These are phyloP conservation scores for Sugiyamaella grinbergsii DNA, from an alignment of 1,139 yeast species.

Conservation along the genomic window DNA sequence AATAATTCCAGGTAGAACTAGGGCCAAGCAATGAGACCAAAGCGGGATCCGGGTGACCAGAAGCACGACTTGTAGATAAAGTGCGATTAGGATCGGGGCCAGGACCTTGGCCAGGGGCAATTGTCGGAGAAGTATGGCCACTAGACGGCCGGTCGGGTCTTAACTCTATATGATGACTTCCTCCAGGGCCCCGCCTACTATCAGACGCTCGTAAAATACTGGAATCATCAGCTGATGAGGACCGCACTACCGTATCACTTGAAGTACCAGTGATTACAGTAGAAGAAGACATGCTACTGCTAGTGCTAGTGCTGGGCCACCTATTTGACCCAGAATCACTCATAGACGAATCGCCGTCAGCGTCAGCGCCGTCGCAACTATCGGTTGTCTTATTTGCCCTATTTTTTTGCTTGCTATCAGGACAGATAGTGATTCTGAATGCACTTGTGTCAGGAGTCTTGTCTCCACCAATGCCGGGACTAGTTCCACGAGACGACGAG, in stretches of 20 bases:
- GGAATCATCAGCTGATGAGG: conserved; percentile 1
- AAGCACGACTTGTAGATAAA: neutral
- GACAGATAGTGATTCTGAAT: conserved; percentile 19
- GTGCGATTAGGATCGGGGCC: neutral
- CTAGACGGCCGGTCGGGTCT: conserved; percentile 5
- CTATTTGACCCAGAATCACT: conserved; percentile 19
- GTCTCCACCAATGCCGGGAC: conserved; percentile 10
- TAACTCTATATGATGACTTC: conserved; percentile 13
- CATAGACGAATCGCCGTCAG: conserved; percentile 21
- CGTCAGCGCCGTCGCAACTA: conserved; percentile 7
- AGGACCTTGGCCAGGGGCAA: too few relatives aligned
- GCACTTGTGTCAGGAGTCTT: conserved; percentile 22
- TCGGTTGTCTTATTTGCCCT: neutral
- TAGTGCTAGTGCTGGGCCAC: conserved; percentile 8
- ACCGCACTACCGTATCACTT: neutral
- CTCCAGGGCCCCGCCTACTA: conserved; percentile 9
- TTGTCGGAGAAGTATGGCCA: neutral
- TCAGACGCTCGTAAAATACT: conserved; percentile 1
- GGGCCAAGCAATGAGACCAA: conserved; percentile 53
- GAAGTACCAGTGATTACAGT: conserved; percentile 12
- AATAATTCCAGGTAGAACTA: conserved; percentile 57
- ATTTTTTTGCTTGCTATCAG: neutral
- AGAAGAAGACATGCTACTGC: conserved; percentile 12
- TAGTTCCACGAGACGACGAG: conserved; percentile 11
- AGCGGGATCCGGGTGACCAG: conserved; percentile 16